phyloP scores from a whole-genome alignment of 495 filamentous ascomycete species.

The Haplographium delicatum region DNA sequence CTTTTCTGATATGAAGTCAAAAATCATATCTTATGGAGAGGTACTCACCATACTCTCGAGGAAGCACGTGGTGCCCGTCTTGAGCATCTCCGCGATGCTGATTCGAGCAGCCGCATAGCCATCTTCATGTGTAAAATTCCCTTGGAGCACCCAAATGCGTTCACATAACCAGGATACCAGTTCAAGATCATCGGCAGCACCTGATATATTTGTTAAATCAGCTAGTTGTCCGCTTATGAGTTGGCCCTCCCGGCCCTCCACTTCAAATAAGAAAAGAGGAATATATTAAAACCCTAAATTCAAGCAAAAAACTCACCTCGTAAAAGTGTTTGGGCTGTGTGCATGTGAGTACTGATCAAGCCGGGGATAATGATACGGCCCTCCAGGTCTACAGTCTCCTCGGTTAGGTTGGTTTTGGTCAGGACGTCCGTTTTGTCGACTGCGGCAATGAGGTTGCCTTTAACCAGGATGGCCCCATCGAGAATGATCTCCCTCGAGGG shows the following conservation, averaged over 20 bases:
- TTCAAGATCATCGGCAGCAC: constrained; percentile 39
- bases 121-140: constrained; percentile 39
- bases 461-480: constrained; percentile 40
- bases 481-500: constrained; percentile 36
- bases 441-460: constrained; percentile 32
- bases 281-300: neutral
- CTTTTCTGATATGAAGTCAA: too few relatives aligned
- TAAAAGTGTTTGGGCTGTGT: constrained; percentile 43
- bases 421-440: constrained; percentile 37
- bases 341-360: constrained; percentile 44
- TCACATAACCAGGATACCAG: constrained; percentile 44
- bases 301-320: constrained; percentile 28
- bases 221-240: neutral
- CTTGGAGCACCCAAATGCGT: constrained; percentile 44
- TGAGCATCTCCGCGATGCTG: constrained; percentile 47
- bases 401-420: constrained; percentile 4
- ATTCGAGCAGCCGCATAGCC: constrained; percentile 42
- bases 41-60: constrained; percentile 40
- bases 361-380: constrained; percentile 44
- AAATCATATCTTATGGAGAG: neutral
- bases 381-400: constrained; percentile 25
- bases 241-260: too few relatives aligned
- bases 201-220: constrained; percentile 4
- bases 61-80: constrained; percentile 46
- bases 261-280: too few relatives aligned